Percentiles rank a stretch among this genome's conserved stretches.
Evolutionary conservation across 2,329 filamentous ascomycete species (phyloP).

Genomic region (Periconia sp.): DNA sequence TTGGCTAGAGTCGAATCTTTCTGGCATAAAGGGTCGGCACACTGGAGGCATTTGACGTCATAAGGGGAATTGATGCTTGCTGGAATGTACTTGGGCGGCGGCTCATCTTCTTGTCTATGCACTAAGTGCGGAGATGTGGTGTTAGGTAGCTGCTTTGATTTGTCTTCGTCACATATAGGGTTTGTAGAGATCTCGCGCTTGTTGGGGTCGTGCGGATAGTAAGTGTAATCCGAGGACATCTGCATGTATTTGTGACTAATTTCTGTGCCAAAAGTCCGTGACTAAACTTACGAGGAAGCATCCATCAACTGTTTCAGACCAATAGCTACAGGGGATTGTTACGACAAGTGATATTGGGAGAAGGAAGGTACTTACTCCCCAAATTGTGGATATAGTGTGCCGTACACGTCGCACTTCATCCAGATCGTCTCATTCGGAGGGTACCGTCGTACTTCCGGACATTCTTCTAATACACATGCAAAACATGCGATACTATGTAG

Average conservation of each 20-base stretch:
- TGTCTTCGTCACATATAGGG: conserved; percentile 4
- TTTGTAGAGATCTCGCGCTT: conserved; percentile 26
- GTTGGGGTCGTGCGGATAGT: background rate
- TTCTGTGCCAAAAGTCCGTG: too few relatives aligned
- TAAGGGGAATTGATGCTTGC: background rate
- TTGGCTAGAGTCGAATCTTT: background rate
- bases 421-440: background rate
- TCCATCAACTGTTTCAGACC: too few relatives aligned
- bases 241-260: too few relatives aligned
- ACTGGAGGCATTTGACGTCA: background rate
- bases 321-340: too few relatives aligned
- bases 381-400: background rate
- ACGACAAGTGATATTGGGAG: too few relatives aligned
- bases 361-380: too few relatives aligned
- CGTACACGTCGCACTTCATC: background rate
- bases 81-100: background rate
- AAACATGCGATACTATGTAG: background rate
- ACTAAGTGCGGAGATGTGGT: background rate
- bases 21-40: conserved; percentile 2
- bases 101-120: background rate
- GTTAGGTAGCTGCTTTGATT: conserved; percentile 1
- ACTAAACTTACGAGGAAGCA: too few relatives aligned
- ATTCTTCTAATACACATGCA: background rate
- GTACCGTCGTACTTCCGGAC: background rate
- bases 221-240: background rate